Base-by-base conservation (phyloP, 257 asterid species). In the Catharanthus roseus region DNA sequence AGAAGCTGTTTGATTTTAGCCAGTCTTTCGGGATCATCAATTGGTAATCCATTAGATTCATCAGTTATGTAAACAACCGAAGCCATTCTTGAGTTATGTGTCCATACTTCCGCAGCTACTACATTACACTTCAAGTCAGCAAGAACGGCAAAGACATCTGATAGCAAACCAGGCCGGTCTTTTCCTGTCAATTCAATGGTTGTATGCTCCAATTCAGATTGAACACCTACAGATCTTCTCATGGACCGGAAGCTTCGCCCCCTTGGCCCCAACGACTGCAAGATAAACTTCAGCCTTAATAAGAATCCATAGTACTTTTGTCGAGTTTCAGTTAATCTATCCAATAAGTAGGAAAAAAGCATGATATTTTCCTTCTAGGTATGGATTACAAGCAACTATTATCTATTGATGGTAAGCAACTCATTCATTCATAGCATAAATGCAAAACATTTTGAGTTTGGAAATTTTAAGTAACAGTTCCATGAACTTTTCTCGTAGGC, bases 81-180 rank as follows among this genome's bases (percentile, higher is more conserved):
- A 4, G 98, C 98, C 90, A 90, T 85, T 80, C 98, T 82, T 16
- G 95, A 81, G 74, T 90, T 90, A 61, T 92, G 98, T 19, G 98
- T 92, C 98, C 98, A 92, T 5, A 90, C 97, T 85, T 92, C 97
- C 0, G 96, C 93, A 16, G 93, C 91, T 13, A 82, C 95, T 39
- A 90, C 85, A 38, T 90, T 92, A 31, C 95, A 90, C 68, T 87
- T 92, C 5, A 82, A 90, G 74, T 90, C 93, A 0, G 95, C 69
- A 55, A 92, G 96, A 75, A 92, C 88, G 0, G 98, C 98, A 75
- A 85, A 90, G 65, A 90, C 77, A 75, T 88, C 97, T 0, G 98
- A 92, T 60, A 92, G 91, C 77, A 90, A 70, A 61, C 98, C 98
- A 0, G 97, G 98, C 21, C 98, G 74, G 80, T 92, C 98, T 74